Conservation (phyloP, 257 asterid species). For the Forsythia suspensa region DNA sequence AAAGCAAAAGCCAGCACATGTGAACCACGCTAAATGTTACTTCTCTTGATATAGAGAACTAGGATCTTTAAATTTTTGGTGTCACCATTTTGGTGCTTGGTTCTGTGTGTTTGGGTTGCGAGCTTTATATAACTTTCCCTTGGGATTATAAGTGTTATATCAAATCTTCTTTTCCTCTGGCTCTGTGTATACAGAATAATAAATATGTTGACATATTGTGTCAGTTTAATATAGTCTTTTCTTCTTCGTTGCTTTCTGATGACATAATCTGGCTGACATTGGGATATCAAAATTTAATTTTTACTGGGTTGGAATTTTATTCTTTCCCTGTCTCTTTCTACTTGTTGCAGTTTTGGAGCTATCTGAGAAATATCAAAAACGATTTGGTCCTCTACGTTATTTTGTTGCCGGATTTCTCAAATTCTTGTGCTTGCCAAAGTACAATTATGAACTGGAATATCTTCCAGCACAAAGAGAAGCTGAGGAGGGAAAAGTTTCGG, state of each 20-base stretch:
- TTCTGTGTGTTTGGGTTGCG: background rate
- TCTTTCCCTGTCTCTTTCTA: background rate
- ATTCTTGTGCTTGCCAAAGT: slow-evolving; percentile 90
- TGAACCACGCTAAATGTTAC: background rate
- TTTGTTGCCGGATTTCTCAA: slow-evolving; percentile 95
- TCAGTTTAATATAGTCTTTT: background rate
- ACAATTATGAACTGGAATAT: slow-evolving; percentile 86
- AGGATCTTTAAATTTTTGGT: background rate
- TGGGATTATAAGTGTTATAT: background rate
- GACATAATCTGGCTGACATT: slow-evolving; percentile 8
- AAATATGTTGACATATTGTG: background rate
- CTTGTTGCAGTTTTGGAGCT: slow-evolving; percentile 80
- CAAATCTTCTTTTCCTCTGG: background rate
- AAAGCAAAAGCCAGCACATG: background rate
- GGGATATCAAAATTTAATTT: background rate
- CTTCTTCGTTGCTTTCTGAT: slow-evolving; percentile 3
- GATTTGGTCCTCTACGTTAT: slow-evolving; percentile 93
- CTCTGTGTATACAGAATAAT: background rate
- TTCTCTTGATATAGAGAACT: background rate
- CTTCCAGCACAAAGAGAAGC: slow-evolving; percentile 67
- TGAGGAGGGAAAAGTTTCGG: slow-evolving; percentile 49
- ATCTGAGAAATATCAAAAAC: slow-evolving; percentile 88
- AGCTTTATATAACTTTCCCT: background rate
- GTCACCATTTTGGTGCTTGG: background rate
- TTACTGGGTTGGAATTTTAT: slow-evolving; percentile 2